Evolutionary conservation across 2,329 filamentous ascomycete genomes (phyloP).

Genomic region (Talaromyces amestolkiae): DNA sequence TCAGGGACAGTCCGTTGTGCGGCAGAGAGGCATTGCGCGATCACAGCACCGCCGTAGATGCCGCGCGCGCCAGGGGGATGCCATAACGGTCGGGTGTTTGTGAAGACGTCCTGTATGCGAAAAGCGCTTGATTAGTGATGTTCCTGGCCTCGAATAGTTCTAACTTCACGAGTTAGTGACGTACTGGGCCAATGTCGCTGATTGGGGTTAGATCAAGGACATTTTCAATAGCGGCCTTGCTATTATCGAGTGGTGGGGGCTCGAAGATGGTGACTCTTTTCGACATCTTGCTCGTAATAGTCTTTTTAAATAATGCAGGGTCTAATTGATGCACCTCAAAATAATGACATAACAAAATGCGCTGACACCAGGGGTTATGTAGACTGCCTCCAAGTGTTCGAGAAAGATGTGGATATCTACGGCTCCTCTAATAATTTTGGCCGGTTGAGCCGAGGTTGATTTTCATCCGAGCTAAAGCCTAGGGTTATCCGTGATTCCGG

Average conservation of each 20-base stretch:
- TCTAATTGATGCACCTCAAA: not conserved
- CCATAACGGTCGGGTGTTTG: constrained; percentile 88
- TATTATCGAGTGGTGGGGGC: constrained; percentile 68
- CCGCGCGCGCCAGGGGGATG: constrained; percentile 88
- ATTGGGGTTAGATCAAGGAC: constrained; percentile 81
- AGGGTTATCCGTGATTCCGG: not conserved
- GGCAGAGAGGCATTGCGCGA: constrained; percentile 84
- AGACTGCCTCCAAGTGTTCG: not conserved
- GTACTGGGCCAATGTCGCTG: constrained; percentile 57
- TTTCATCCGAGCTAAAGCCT: not conserved
- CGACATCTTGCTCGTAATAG: not conserved
- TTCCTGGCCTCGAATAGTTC: not conserved
- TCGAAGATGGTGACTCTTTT: constrained; percentile 63
- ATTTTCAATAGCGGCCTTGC: constrained; percentile 81
- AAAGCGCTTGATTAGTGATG: not conserved
- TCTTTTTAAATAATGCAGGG: not conserved
- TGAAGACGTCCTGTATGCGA: constrained; percentile 73
- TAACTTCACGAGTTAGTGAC: constrained; percentile 26
- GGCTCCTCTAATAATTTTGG: not conserved
- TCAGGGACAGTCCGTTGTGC: constrained; percentile 80
- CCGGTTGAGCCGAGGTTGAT: constrained; percentile 6
- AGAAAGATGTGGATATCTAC: not conserved
- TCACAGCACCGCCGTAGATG: constrained; percentile 89
- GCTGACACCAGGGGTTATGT: not conserved
- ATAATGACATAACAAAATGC: not conserved